Conservation (phyloP, 345 rosid species). For the Mercurialis annua region DNA sequence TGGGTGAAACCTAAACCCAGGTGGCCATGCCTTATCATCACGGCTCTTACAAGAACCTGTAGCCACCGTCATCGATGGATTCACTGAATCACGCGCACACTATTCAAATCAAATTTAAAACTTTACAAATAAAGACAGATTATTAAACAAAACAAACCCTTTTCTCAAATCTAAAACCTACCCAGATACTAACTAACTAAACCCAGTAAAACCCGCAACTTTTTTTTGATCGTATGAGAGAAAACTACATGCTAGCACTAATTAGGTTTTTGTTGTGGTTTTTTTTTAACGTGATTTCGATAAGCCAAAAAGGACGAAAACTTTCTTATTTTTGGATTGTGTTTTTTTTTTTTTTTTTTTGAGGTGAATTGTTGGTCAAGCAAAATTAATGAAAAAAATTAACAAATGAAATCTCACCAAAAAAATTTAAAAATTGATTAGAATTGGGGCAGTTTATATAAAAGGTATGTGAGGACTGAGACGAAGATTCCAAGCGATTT, state of each 20-base stretch:
- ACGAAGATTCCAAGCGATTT: background rate
- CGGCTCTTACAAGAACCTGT: constrained; percentile 16
- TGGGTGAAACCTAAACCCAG: constrained; percentile 93
- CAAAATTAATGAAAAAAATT: background rate
- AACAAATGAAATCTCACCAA: too few species aligned
- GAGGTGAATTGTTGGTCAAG: constrained; percentile 9
- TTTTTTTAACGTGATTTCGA: background rate
- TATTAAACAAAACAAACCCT: too few species aligned
- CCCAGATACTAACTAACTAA: background rate
- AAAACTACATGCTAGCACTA: background rate
- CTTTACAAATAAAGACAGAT: background rate
- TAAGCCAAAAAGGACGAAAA: background rate
- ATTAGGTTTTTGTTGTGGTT: background rate
- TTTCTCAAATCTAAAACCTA: background rate
- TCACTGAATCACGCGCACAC: too few species aligned
- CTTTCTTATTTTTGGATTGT: background rate
- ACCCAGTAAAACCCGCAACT: background rate
- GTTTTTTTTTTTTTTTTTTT: background rate
- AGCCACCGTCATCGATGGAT: constrained; percentile 29
- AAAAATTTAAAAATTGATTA: too few species aligned
- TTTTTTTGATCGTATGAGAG: background rate
- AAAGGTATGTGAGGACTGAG: too few species aligned
- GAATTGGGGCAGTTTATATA: too few species aligned
- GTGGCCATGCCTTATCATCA: constrained; percentile 57
- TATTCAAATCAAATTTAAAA: background rate